phyloP scores from a whole-genome alignment of 2,329 filamentous ascomycete genomes.

The Fusarium dlaminii region DNA sequence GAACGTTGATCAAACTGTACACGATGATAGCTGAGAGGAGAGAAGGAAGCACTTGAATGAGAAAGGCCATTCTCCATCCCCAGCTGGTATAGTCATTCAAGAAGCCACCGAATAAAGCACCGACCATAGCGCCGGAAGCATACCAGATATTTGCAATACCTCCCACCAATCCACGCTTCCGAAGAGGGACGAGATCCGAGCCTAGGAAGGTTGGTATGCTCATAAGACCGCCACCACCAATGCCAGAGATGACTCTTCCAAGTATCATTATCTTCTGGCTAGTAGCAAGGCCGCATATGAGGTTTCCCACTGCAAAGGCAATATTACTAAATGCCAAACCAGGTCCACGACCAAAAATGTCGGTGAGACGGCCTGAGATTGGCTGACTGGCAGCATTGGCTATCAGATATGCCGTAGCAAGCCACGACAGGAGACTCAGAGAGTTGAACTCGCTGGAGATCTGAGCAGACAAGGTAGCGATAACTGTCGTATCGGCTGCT shows the following conservation, averaged over 20 bases:
- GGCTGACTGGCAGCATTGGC: slow-evolving; percentile 70
- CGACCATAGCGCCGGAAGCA: neutral
- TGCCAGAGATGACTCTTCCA: slow-evolving; percentile 77
- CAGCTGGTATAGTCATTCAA: neutral
- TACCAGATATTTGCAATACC: slow-evolving; percentile 5
- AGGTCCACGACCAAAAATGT: slow-evolving; percentile 79
- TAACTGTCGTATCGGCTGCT: slow-evolving; percentile 75
- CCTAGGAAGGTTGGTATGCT: slow-evolving; percentile 70
- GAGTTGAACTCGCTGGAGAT: slow-evolving; percentile 84
- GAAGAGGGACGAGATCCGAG: slow-evolving; percentile 72
- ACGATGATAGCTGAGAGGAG: neutral
- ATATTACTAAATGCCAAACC: slow-evolving; percentile 78
- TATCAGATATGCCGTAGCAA: slow-evolving; percentile 82
- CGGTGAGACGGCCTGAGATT: slow-evolving; percentile 83
- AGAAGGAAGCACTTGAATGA: neutral
- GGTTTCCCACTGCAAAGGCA: slow-evolving; percentile 77
- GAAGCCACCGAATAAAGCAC: neutral
- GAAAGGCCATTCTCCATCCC: slow-evolving; percentile 1
- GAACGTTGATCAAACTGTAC: slow-evolving; percentile 52
- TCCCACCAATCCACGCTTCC: slow-evolving; percentile 50
- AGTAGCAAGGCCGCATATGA: slow-evolving; percentile 77
- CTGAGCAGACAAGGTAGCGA: slow-evolving; percentile 79
- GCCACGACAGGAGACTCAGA: slow-evolving; percentile 80
- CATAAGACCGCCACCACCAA: slow-evolving; percentile 78
- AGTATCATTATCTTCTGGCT: slow-evolving; percentile 72